These are phyloP conservation scores for Conringia planisiliqua DNA, from an alignment of 345 rosid genomes.

Conservation along the genomic window DNA sequence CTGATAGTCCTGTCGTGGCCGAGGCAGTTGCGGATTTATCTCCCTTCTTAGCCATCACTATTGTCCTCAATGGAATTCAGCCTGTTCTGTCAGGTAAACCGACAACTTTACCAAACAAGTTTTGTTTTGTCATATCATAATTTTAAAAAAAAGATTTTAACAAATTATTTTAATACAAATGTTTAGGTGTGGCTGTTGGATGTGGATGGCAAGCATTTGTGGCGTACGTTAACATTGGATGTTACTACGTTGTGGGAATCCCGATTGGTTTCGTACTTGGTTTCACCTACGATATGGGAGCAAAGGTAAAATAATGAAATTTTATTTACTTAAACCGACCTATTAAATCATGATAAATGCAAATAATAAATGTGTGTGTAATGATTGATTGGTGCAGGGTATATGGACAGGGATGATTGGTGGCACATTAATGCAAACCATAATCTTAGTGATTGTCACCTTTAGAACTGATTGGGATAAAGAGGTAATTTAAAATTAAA, in stretches of 20 bases:
- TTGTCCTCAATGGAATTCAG: constrained; percentile 39
- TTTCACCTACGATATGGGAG: constrained; percentile 52
- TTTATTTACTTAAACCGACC: background rate
- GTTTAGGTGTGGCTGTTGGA: constrained; percentile 68
- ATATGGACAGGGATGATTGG: constrained; percentile 72
- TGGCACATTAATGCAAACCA: constrained; percentile 55
- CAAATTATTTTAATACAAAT: background rate
- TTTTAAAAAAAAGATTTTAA: no score
- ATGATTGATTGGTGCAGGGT: constrained; percentile 38
- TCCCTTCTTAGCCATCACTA: constrained; percentile 52
- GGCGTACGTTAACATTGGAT: constrained; percentile 74
- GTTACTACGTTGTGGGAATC: constrained; percentile 61
- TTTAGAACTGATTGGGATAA: constrained; percentile 55
- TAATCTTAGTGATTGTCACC: constrained; percentile 47
- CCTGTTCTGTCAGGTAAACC: constrained; percentile 65
- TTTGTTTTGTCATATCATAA: no score
- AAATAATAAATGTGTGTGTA: constrained; percentile 2
- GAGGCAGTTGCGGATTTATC: constrained; percentile 52
- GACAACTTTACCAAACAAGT: background rate
- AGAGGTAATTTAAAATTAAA: constrained; percentile 34
- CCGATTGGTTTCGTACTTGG: constrained; percentile 64
- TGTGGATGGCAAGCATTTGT: constrained; percentile 91
- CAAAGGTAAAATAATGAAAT: constrained; percentile 38
- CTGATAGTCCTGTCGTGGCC: constrained; percentile 50
- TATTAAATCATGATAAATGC: background rate